Percentiles rank a stretch among this genome's conserved stretches.
Evolutionary conservation across 73 alveolate species (phyloP).

Genomic region (Stentor coeruleus): DNA sequence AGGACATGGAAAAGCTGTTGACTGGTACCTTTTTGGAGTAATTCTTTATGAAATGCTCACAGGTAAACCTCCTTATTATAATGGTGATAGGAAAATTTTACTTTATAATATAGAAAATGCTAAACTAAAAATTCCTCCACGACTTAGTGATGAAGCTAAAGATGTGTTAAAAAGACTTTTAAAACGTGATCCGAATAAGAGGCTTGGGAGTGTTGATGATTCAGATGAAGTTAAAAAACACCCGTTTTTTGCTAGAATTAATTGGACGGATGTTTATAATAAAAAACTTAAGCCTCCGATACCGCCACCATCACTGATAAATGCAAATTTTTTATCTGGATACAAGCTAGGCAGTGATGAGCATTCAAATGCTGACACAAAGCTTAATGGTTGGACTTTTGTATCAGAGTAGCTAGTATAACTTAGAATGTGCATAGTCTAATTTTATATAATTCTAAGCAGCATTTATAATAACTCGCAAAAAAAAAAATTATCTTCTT

Average conservation of each 20-base stretch:
- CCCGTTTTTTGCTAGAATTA: slow-evolving; percentile 61
- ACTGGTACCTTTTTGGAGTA: slow-evolving; percentile 62
- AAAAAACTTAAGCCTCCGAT: slow-evolving; percentile 3
- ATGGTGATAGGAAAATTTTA: neutral
- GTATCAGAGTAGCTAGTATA: too few species aligned
- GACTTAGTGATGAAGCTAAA: neutral
- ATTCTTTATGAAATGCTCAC: slow-evolving; percentile 47
- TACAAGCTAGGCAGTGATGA: too few species aligned
- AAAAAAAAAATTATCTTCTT: too few species aligned
- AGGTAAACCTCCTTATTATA: neutral
- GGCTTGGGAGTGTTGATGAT: slow-evolving; percentile 76
- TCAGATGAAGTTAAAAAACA: slow-evolving; percentile 73
- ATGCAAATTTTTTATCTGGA: too few species aligned
- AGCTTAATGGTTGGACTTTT: too few species aligned
- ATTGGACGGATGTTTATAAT: slow-evolving; percentile 68
- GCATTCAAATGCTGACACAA: too few species aligned
- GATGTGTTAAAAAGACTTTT: slow-evolving; percentile 34
- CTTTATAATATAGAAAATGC: neutral
- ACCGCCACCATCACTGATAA: neutral
- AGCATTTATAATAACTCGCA: too few species aligned
- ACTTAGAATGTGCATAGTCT: too few species aligned
- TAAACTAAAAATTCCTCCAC: neutral
- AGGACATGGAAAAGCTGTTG: slow-evolving; percentile 54
- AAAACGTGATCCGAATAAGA: slow-evolving; percentile 72
- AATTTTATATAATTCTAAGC: too few species aligned